These are phyloP conservation scores for Chondrus crispus DNA, from an alignment of 23 red algal species.

Conservation along the genomic window DNA sequence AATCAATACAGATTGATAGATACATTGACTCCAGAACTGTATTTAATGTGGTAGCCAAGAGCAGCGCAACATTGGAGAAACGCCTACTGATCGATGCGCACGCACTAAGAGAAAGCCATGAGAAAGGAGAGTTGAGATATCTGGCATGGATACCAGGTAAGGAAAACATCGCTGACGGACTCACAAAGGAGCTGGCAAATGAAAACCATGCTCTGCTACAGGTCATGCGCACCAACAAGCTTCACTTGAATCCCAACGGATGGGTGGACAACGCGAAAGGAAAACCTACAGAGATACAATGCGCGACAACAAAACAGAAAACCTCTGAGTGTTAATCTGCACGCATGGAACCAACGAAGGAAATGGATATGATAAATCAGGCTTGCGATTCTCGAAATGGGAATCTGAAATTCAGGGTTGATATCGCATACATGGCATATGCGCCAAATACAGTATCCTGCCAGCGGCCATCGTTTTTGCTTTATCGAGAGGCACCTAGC, in stretches of 20 bases:
- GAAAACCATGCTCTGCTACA: not conserved
- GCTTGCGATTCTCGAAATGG: too few relatives aligned
- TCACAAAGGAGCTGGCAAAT: not conserved
- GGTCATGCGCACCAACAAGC: not conserved
- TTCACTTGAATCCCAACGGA: not conserved
- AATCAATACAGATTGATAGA: not conserved
- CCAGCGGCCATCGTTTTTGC: too few relatives aligned
- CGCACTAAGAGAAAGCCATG: constrained; percentile 2
- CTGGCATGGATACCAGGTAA: not conserved
- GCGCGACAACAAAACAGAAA: too few relatives aligned
- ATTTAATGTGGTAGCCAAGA: constrained; percentile 29
- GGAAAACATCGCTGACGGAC: constrained; percentile 18
- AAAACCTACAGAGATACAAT: too few relatives aligned
- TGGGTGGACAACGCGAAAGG: not conserved
- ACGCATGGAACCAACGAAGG: too few relatives aligned
- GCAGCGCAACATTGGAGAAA: not conserved
- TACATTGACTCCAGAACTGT: constrained; percentile 12
- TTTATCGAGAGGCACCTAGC: too few relatives aligned
- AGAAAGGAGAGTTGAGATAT: not conserved
- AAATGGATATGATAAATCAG: too few relatives aligned
- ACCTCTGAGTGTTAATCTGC: too few relatives aligned
- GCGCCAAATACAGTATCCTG: too few relatives aligned
- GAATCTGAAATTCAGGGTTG: too few relatives aligned
- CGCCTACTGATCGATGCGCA: constrained; percentile 9
- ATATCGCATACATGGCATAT: too few relatives aligned